These are phyloP conservation scores for Quercus glauca DNA, from an alignment of 306 rosid species.

Conservation along the genomic window DNA sequence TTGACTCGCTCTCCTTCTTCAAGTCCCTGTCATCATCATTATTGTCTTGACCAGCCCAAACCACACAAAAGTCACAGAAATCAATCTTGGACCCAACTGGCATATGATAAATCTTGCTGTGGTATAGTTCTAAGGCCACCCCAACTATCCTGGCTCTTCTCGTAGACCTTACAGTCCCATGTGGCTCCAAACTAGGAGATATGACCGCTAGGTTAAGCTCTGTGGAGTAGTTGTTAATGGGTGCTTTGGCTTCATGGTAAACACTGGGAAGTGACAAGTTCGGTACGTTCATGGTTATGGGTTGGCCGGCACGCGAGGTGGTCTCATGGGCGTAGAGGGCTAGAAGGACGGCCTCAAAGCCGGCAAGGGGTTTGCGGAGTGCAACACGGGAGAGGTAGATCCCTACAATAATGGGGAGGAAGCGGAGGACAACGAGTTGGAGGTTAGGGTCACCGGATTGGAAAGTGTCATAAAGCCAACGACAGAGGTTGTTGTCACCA, in stretches of 20 bases:
- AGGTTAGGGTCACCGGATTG: slow-evolving; percentile 53
- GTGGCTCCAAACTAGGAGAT: slow-evolving; percentile 60
- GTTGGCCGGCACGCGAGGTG: slow-evolving; percentile 47
- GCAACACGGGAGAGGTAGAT: slow-evolving; percentile 61
- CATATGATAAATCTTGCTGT: slow-evolving; percentile 39
- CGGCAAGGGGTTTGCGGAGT: slow-evolving; percentile 53
- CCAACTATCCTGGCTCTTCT: slow-evolving; percentile 64
- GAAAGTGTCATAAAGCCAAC: slow-evolving; percentile 89
- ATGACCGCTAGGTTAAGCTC: slow-evolving; percentile 35
- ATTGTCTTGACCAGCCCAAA: slow-evolving; percentile 57
- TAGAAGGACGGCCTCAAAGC: slow-evolving; percentile 74
- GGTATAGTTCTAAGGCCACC: slow-evolving; percentile 57
- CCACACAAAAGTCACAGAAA: slow-evolving; percentile 55
- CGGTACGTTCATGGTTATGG: slow-evolving; percentile 51
- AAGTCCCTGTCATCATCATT: slow-evolving; percentile 6
- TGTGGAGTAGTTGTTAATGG: slow-evolving; percentile 32
- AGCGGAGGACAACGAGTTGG: slow-evolving; percentile 67
- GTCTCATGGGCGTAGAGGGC: slow-evolving; percentile 75
- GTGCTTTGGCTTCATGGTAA: slow-evolving; percentile 52
- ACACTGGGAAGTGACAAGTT: slow-evolving; percentile 55
- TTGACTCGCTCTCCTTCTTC: slow-evolving; percentile 1
- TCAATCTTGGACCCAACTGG: slow-evolving; percentile 48
- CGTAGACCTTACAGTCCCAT: slow-evolving; percentile 63
- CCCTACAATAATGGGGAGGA: slow-evolving; percentile 59
- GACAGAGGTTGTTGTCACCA: slow-evolving; percentile 71